These are phyloP conservation scores for Trypanosoma grayi DNA, from an alignment of 208 protist species.

Conservation along the genomic window DNA sequence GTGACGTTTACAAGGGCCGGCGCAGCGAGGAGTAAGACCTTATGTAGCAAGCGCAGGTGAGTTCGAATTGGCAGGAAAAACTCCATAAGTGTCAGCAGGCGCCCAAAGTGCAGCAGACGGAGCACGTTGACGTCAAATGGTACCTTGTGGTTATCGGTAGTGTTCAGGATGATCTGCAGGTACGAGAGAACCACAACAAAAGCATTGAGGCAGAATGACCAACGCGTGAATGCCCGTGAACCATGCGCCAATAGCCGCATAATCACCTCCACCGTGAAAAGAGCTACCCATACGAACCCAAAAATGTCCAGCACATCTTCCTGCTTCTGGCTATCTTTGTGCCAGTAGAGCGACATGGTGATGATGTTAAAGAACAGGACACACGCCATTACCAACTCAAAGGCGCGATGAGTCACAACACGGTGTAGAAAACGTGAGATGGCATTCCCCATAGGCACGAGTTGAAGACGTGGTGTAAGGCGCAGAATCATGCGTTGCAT, in stretches of 20 bases:
- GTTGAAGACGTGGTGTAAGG: conserved; percentile 48
- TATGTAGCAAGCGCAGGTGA: conserved; percentile 57
- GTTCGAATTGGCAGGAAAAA: conserved; percentile 48
- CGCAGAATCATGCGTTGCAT: conserved; percentile 74
- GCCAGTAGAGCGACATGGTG: conserved; percentile 88
- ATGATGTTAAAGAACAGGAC: conserved; percentile 78
- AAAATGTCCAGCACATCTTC: conserved; percentile 44
- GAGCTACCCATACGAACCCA: conserved; percentile 83
- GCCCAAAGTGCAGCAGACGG: conserved; percentile 77
- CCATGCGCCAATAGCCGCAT: conserved; percentile 76
- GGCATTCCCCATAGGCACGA: conserved; percentile 56
- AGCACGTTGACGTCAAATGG: conserved; percentile 89
- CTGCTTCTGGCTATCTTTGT: conserved; percentile 55
- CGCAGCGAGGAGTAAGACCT: conserved; percentile 64
- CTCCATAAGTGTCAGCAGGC: conserved; percentile 58
- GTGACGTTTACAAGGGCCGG: conserved; percentile 76
- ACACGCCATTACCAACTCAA: conserved; percentile 69
- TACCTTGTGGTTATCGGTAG: conserved; percentile 42
- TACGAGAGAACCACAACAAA: conserved; percentile 71
- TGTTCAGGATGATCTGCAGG: conserved; percentile 79
- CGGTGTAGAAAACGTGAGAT: conserved; percentile 60
- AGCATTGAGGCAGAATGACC: conserved; percentile 85
- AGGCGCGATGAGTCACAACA: conserved; percentile 43
- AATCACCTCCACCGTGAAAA: conserved; percentile 87
- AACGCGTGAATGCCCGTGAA: conserved; percentile 71